These are phyloP conservation scores for Pseudopyricularia cyperi DNA, from an alignment of 2,329 filamentous ascomycete species.

Conservation along the genomic window DNA sequence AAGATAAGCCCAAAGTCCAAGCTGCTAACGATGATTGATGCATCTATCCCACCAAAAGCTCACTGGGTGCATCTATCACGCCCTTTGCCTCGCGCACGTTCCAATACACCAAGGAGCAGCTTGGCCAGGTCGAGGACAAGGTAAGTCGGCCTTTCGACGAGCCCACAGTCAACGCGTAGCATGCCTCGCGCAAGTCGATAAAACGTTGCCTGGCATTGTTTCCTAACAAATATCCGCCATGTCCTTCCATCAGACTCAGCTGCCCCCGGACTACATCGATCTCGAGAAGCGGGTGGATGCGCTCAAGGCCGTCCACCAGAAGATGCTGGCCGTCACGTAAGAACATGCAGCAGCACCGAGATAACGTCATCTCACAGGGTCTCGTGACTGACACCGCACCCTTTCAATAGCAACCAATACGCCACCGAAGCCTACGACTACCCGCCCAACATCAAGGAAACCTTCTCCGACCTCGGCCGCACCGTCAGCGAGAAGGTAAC, in stretches of 20 bases:
- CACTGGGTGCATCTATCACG: constrained; percentile 67
- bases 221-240: background rate
- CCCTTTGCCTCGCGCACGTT: constrained; percentile 89
- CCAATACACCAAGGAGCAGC: constrained; percentile 96
- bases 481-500: constrained; percentile 92
- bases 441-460: constrained; percentile 94
- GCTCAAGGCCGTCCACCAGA: constrained; percentile 91
- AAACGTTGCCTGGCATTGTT: too few species aligned
- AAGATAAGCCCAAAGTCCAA: background rate
- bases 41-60: constrained; percentile 23
- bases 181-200: constrained; percentile 1
- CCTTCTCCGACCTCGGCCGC: constrained; percentile 88
- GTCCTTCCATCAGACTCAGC: constrained; percentile 58
- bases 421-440: constrained; percentile 84
- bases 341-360: constrained; percentile 15
- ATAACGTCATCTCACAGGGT: background rate
- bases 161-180: background rate
- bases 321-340: constrained; percentile 92
- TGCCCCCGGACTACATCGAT: constrained; percentile 94
- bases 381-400: background rate
- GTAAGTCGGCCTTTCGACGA: constrained; percentile 24
- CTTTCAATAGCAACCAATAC: constrained; percentile 64
- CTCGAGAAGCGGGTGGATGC: constrained; percentile 98
- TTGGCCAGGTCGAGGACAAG: constrained; percentile 91
- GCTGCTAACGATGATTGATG: background rate